These are phyloP conservation scores for Aethionema arabicum DNA, from an alignment of 345 rosid species.

Conservation along the genomic window DNA sequence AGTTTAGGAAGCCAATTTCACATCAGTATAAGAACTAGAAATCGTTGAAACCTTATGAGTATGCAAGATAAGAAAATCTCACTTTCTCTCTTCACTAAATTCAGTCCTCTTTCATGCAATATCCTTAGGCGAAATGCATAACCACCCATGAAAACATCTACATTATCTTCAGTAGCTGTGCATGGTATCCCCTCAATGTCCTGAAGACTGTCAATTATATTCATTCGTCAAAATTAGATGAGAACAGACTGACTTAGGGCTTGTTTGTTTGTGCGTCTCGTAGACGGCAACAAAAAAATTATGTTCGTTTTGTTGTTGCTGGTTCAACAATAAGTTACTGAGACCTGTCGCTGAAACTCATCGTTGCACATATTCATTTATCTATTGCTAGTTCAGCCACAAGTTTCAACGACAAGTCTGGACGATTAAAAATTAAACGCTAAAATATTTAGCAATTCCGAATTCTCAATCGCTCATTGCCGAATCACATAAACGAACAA, in stretches of 20 bases:
- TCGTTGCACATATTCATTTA: no score
- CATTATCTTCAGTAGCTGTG: constrained; percentile 56
- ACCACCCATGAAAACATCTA: constrained; percentile 61
- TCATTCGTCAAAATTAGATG: constrained; percentile 21
- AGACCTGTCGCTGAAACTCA: no score
- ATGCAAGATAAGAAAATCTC: constrained; percentile 33
- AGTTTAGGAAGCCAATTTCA: constrained; percentile 16
- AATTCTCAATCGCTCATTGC: no score
- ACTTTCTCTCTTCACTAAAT: constrained; percentile 58
- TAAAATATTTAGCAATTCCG: no score
- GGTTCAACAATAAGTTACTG: no score
- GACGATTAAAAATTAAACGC: no score
- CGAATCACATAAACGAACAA: no score
- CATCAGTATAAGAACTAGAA: not conserved
- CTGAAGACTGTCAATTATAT: constrained; percentile 47
- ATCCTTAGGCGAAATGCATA: constrained; percentile 70
- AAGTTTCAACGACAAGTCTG: no score
- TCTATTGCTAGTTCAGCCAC: no score
- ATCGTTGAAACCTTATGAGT: not conserved
- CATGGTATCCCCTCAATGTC: constrained; percentile 59
- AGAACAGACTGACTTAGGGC: not conserved
- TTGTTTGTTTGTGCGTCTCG: no score
- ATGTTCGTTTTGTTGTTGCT: no score
- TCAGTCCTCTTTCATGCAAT: constrained; percentile 73
- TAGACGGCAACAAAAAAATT: no score